Conservation (phyloP, 257 asterid genomes). For the Przewalskia tangutica region DNA sequence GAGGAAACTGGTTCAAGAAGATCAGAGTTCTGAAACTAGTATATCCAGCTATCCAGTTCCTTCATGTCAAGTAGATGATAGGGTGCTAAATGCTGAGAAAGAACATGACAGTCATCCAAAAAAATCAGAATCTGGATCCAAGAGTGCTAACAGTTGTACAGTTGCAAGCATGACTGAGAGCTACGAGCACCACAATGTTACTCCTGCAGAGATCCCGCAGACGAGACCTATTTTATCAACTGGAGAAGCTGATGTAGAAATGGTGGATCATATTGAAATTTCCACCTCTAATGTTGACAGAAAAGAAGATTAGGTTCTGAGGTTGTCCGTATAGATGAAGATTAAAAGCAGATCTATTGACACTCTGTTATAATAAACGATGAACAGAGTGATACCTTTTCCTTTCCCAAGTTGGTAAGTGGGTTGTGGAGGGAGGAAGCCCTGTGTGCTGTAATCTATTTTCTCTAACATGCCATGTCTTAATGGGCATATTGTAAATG, state of each 20-base stretch:
- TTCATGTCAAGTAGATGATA: conserved; percentile 4
- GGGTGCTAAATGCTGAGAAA: conserved; percentile 12
- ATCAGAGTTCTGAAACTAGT: conserved; percentile 14
- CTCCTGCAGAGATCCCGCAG: background rate
- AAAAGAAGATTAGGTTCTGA: background rate
- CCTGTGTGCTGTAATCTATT: background rate
- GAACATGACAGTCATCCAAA: background rate
- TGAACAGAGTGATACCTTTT: background rate
- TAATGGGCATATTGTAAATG: background rate
- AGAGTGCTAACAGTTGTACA: background rate
- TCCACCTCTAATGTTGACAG: background rate
- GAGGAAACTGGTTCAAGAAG: conserved; percentile 9
- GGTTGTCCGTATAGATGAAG: background rate
- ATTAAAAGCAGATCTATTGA: background rate
- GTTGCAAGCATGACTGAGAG: background rate
- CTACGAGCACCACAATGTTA: background rate
- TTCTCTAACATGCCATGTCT: background rate
- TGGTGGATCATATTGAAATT: background rate
- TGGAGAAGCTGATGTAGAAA: background rate
- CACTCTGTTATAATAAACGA: background rate
- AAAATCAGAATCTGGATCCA: background rate
- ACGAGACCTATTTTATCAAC: background rate
- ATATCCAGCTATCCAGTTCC: conserved; percentile 8
- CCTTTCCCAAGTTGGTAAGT: background rate
- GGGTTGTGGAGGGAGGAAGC: background rate